Percentiles rank a stretch among this genome's conserved stretches.
Conservation (phyloP, 2,329 filamentous ascomycete genomes). For the Dactylellina drechsleri region DNA sequence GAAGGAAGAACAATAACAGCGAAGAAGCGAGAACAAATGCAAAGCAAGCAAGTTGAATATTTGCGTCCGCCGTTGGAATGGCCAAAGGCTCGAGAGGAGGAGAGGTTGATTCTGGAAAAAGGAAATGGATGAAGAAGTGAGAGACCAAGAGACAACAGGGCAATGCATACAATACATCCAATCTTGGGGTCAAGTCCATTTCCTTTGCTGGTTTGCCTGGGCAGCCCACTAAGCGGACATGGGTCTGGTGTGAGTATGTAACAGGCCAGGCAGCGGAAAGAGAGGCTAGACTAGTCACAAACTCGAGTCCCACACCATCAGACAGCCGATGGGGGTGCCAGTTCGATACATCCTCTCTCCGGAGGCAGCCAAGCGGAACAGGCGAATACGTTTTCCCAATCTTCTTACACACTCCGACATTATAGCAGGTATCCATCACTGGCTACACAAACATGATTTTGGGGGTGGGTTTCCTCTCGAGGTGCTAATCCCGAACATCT, state of each 20-base stretch:
- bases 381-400: constrained; percentile 53
- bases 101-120: constrained; percentile 38
- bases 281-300: constrained; percentile 51
- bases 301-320: constrained; percentile 26
- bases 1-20: constrained; percentile 10
- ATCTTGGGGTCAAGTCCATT: constrained; percentile 46
- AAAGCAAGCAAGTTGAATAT: constrained; percentile 15
- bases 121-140: constrained; percentile 50
- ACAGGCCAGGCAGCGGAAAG: constrained; percentile 51
- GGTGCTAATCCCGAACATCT: constrained; percentile 46
- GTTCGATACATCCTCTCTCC: constrained; percentile 15
- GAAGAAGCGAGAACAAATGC: constrained; percentile 5
- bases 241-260: constrained; percentile 51
- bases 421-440: constrained; percentile 36
- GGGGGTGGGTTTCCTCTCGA: constrained; percentile 35
- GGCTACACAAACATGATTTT: constrained; percentile 46
- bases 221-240: constrained; percentile 47
- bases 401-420: constrained; percentile 38
- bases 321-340: constrained; percentile 42
- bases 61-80: constrained; percentile 36
- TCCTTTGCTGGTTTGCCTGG: constrained; percentile 46
- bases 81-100: constrained; percentile 23
- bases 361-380: constrained; percentile 50
- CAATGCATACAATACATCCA: constrained; percentile 54
- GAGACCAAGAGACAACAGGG: constrained; percentile 55